Evolutionary conservation across 306 rosid species (phyloP), one percentile per base, ranked within the genome.

Genomic region (Abrus pulchellus): DNA sequence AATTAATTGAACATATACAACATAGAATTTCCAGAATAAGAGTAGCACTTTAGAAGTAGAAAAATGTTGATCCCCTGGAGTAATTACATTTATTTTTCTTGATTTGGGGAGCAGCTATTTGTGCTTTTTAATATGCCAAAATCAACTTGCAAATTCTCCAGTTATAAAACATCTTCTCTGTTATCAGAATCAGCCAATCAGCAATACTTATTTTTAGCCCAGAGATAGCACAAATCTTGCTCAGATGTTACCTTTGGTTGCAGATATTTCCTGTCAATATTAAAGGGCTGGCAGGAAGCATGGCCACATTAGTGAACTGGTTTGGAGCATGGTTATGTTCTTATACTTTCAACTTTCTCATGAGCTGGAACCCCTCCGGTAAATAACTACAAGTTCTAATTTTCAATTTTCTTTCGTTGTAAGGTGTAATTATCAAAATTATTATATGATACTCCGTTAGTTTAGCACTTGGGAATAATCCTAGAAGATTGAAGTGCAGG

Each of bases 231-330:
- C 9, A 14, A 43, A 59, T 33, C 54, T 59, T 48, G 7, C 73
- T 74, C 11, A 38, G 36, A 81, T 59, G 43, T 40, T 54, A 5
- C 14, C 20, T 64, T 75, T 6, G 54, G 83, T 67, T 55, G 81
- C 92, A 95, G 98, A 89, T 93, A 79, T 95, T 95, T 88, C 97
- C 97, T 6, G 88, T 95, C 71, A 93, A 93, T 81, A 90, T 95
- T 27, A 91, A 93, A 83, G 99, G 97, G 13, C 80, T 53, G 45
- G 96, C 93, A 11, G 99, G 99, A 86, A 95, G 98, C 87, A 36
- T 87, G 69, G 97, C 97, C 65, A 94, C 99, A 28, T 80, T 95
- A 32, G 86, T 89, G 82, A 94, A 94, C 84, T 94, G 97, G 99
- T 89, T 94, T 77, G 95, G 95, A 20, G 97, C 97, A 73, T 94